These are phyloP conservation scores for Scortechinia acanthostroma DNA, from an alignment of 2,329 filamentous ascomycete genomes.

Conservation along the genomic window DNA sequence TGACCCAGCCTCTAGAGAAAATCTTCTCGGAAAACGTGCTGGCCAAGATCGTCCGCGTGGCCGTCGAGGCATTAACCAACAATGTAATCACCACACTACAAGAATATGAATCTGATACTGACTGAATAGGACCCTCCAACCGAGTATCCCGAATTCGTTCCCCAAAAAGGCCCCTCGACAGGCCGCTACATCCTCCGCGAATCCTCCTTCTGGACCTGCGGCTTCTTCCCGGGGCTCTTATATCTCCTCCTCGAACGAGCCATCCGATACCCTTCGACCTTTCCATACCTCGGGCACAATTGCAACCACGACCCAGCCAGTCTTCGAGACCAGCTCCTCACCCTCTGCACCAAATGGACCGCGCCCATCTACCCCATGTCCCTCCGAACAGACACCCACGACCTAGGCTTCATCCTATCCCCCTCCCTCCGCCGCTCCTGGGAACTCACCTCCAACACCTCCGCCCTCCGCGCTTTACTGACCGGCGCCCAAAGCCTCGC, in stretches of 20 bases:
- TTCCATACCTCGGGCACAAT: too few species aligned
- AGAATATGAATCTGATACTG: too few species aligned
- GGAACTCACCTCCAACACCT: constrained; percentile 24
- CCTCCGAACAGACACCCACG: constrained; percentile 25
- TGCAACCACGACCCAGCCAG: too few species aligned
- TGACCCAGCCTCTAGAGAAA: too few species aligned
- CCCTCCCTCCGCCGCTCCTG: constrained; percentile 23
- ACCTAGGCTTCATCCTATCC: constrained; percentile 35
- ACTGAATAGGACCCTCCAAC: not conserved
- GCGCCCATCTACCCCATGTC: constrained; percentile 25
- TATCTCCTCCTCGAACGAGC: constrained; percentile 23
- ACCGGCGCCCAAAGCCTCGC: constrained; percentile 24
- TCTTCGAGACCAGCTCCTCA: too few species aligned
- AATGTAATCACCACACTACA: too few species aligned
- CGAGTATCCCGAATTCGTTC: constrained; percentile 21
- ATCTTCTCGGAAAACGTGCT: too few species aligned
- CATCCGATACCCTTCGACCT: constrained; percentile 11
- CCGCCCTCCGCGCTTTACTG: constrained; percentile 21
- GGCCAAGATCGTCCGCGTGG: too few species aligned
- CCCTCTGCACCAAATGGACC: constrained; percentile 18
- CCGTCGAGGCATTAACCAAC: too few species aligned
- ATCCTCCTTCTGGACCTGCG: constrained; percentile 30
- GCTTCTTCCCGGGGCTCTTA: constrained; percentile 28
- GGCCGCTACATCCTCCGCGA: constrained; percentile 18
- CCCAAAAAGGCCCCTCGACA: constrained; percentile 12